phyloP scores from a whole-genome alignment of 1,284 basidiomycete genomes.

The Naganishia liquefaciens region DNA sequence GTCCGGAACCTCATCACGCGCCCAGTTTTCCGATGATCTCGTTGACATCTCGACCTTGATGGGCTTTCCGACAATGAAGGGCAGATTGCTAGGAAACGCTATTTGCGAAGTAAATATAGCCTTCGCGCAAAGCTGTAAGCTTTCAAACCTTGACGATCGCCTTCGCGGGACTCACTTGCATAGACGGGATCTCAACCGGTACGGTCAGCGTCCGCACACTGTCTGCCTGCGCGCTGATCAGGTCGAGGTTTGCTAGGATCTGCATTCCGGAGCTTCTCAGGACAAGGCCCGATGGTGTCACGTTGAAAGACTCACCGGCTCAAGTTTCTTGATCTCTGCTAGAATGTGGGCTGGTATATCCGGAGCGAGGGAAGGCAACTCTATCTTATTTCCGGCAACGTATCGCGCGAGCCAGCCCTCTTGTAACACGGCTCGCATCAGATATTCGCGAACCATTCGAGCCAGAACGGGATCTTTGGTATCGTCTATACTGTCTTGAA shows the following conservation, averaged over 20 bases:
- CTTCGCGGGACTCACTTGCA: constrained; percentile 30
- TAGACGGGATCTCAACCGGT: constrained; percentile 33
- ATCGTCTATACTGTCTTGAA: neutral
- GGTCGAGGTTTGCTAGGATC: neutral
- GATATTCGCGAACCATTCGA: neutral
- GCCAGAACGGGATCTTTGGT: constrained; percentile 5
- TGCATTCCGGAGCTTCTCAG: neutral
- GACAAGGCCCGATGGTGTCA: neutral
- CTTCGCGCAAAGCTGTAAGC: constrained; percentile 2
- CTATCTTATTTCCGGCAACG: constrained; percentile 8
- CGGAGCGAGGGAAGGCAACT: neutral
- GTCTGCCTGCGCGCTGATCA: neutral
- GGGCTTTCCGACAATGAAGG: constrained; percentile 26
- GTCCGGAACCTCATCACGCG: neutral
- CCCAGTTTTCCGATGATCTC: constrained; percentile 28
- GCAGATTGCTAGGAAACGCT: neutral
- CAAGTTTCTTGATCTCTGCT: constrained; percentile 3
- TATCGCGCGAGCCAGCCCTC: constrained; percentile 7
- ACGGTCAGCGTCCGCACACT: constrained; percentile 29
- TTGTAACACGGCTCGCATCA: constrained; percentile 1
- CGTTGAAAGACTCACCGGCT: neutral
- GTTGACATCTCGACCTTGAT: constrained; percentile 15
- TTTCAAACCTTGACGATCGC: too few relatives aligned
- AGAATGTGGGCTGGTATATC: neutral
- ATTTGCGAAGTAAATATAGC: constrained; percentile 27